Conservation (phyloP, 2,329 filamentous ascomycete genomes). For the Fusarium brevicatenulatum region DNA sequence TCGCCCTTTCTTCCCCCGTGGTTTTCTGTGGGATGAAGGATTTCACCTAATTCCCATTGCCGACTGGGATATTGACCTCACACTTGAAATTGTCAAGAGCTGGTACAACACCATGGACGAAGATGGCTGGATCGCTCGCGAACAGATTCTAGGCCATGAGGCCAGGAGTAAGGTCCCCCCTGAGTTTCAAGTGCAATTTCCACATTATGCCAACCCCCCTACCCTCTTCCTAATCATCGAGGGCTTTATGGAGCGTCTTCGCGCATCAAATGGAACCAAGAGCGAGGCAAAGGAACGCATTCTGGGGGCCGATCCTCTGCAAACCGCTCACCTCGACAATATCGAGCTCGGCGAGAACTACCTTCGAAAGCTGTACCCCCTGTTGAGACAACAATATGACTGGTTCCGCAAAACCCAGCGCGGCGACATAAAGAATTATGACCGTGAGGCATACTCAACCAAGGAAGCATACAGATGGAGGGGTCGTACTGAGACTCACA, state of each 20-base stretch:
- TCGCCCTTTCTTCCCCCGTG: slow-evolving; percentile 93
- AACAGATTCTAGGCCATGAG: slow-evolving; percentile 92
- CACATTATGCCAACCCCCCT: slow-evolving; percentile 96
- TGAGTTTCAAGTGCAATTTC: slow-evolving; percentile 96
- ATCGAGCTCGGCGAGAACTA: slow-evolving; percentile 75
- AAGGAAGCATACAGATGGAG: slow-evolving; percentile 97
- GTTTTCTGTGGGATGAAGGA: slow-evolving; percentile 98
- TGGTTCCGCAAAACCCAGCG: slow-evolving; percentile 96
- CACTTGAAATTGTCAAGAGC: slow-evolving; percentile 87
- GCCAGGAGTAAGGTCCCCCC: slow-evolving; percentile 92
- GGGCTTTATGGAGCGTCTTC: slow-evolving; percentile 81
- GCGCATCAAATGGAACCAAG: slow-evolving; percentile 62
- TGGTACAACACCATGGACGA: slow-evolving; percentile 98
- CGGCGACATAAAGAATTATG: slow-evolving; percentile 91
- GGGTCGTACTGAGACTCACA: slow-evolving; percentile 85
- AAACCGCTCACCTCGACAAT: slow-evolving; percentile 74
- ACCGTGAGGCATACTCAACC: slow-evolving; percentile 86
- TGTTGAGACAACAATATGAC: slow-evolving; percentile 87
- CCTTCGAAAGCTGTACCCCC: slow-evolving; percentile 81
- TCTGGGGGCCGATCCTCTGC: slow-evolving; percentile 57
- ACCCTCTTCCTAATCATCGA: slow-evolving; percentile 93
- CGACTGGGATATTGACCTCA: slow-evolving; percentile 93
- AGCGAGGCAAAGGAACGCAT: slow-evolving; percentile 56
- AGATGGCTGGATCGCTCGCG: slow-evolving; percentile 96
- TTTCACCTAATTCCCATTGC: slow-evolving; percentile 92